phyloP scores from a whole-genome alignment of 2,329 filamentous ascomycete genomes.

The Podosphaera fusca region DNA sequence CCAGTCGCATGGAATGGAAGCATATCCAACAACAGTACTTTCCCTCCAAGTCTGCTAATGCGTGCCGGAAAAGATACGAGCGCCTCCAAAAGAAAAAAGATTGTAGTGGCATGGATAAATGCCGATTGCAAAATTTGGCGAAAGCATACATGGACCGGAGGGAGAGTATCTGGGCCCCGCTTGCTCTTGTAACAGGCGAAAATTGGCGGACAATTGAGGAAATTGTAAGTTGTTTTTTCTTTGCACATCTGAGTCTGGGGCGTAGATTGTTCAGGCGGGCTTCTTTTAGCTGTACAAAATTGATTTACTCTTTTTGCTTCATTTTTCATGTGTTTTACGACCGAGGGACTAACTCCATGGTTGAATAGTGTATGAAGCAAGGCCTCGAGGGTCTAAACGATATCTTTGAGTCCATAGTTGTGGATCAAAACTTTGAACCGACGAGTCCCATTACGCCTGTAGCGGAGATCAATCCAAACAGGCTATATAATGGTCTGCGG shows the following conservation, averaged over 20 bases:
- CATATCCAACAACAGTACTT: slow-evolving; percentile 60
- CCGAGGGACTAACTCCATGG: no score
- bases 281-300: no score
- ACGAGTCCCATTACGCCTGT: no score
- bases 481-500: no score
- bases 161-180: slow-evolving; percentile 57
- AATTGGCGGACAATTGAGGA: slow-evolving; percentile 50
- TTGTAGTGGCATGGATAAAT: slow-evolving; percentile 45
- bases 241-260: not conserved
- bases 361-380: no score
- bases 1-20: slow-evolving; percentile 60
- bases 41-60: slow-evolving; percentile 42
- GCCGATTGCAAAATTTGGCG: slow-evolving; percentile 51
- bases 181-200: slow-evolving; percentile 57
- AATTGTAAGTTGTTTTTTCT: slow-evolving; percentile 24
- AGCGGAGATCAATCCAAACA: no score
- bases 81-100: slow-evolving; percentile 47
- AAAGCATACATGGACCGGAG: slow-evolving; percentile 59
- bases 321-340: no score
- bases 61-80: slow-evolving; percentile 76
- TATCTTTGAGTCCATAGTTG: no score
- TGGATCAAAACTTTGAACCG: no score
- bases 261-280: no score
- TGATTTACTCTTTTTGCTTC: no score
- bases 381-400: no score